Evolutionary conservation across 2,329 filamentous ascomycete genomes (phyloP).

Genomic region (Neophaeococcomyces mojaviensis): DNA sequence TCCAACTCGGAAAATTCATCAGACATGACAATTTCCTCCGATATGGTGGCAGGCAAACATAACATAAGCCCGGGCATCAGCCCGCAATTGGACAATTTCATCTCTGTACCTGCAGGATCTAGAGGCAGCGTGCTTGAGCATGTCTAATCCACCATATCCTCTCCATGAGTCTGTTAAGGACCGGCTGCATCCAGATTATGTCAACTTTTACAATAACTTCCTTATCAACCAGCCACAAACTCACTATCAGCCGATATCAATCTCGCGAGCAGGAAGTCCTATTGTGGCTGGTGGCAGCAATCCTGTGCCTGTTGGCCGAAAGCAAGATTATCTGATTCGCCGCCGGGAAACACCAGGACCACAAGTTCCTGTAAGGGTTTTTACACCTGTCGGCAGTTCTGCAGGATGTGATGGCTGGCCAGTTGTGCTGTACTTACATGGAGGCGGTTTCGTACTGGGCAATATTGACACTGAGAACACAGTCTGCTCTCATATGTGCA

Average conservation of each 20-base stretch:
- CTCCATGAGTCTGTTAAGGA: constrained; percentile 42
- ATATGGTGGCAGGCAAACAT: too few relatives aligned
- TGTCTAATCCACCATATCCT: too few relatives aligned
- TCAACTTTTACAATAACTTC: constrained; percentile 46
- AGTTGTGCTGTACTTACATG: constrained; percentile 50
- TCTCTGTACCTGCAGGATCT: too few relatives aligned
- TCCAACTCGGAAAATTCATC: too few relatives aligned
- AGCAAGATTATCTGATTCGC: constrained; percentile 37
- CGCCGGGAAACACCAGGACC: constrained; percentile 43
- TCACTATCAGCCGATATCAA: constrained; percentile 47
- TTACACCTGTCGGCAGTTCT: constrained; percentile 40
- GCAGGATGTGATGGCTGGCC: constrained; percentile 42
- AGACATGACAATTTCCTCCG: too few relatives aligned
- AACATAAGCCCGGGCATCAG: too few relatives aligned
- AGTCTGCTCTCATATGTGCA: constrained; percentile 49
- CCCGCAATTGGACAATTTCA: too few relatives aligned
- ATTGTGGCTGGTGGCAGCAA: constrained; percentile 48
- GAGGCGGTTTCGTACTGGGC: constrained; percentile 53
- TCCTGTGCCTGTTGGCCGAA: constrained; percentile 41
- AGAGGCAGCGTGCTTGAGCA: too few relatives aligned
- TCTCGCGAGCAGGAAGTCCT: constrained; percentile 44
- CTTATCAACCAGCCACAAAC: constrained; percentile 47
- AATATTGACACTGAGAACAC: constrained; percentile 53
- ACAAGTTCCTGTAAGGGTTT: constrained; percentile 42
- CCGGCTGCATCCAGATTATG: constrained; percentile 45